These are phyloP conservation scores for Podospora pseudoanserina DNA, from an alignment of 495 filamentous ascomycete species.

Conservation along the genomic window DNA sequence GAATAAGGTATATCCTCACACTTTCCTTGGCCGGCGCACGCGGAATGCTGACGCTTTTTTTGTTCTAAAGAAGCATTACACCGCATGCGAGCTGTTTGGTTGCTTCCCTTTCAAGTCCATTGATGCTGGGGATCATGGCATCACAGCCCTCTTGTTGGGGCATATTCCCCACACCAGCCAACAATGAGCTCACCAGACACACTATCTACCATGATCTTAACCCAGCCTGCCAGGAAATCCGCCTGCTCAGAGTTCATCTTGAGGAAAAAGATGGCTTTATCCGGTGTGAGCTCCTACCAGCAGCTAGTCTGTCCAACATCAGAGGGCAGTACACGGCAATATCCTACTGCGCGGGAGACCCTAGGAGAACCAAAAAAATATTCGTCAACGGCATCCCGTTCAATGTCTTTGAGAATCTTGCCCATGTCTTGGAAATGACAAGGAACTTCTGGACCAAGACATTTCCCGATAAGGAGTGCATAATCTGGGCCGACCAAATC, in stretches of 20 bases:
- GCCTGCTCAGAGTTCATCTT: constrained; percentile 7
- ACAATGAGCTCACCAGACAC: constrained; percentile 5
- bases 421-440: constrained; percentile 19
- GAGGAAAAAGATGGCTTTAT: not conserved
- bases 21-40: too few species aligned
- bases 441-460: constrained; percentile 15
- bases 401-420: constrained; percentile 24
- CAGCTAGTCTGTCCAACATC: not conserved
- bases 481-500: constrained; percentile 22
- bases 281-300: not conserved
- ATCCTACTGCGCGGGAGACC: not conserved
- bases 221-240: constrained; percentile 8
- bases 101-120: too few species aligned
- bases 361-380: constrained; percentile 4
- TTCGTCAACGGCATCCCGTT: constrained; percentile 20
- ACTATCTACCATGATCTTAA: constrained; percentile 6
- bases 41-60: too few species aligned
- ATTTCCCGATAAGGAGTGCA: constrained; percentile 1
- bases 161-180: constrained; percentile 14
- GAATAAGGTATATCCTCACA: too few species aligned
- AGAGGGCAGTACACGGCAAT: not conserved
- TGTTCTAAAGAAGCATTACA: too few species aligned
- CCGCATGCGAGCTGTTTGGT: too few species aligned
- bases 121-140: not conserved
- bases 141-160: not conserved